Conservation (phyloP, 495 filamentous ascomycete genomes). For the Annulohypoxylon bovei region DNA sequence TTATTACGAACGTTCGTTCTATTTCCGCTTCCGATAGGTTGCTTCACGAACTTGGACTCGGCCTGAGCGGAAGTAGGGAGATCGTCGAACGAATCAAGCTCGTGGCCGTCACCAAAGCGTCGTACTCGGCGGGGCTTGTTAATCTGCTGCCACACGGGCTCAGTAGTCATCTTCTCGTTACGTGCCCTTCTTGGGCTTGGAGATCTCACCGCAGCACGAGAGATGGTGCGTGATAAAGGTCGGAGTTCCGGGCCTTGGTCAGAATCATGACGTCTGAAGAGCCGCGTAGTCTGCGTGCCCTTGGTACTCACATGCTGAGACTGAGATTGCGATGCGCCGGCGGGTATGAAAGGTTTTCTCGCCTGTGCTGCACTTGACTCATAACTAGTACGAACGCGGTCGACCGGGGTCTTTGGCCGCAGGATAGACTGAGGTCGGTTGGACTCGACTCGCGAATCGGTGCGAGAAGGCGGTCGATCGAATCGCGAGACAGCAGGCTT, state of each 20-base stretch:
- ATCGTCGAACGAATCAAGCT: slow-evolving; percentile 94
- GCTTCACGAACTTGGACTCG: slow-evolving; percentile 84
- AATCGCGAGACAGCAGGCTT: slow-evolving; percentile 56
- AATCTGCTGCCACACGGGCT: slow-evolving; percentile 64
- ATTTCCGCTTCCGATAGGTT: slow-evolving; percentile 75
- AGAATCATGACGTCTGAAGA: slow-evolving; percentile 79
- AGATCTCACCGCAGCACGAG: slow-evolving; percentile 63
- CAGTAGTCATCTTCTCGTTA: slow-evolving; percentile 53
- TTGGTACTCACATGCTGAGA: slow-evolving; percentile 84
- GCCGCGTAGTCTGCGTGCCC: slow-evolving; percentile 71
- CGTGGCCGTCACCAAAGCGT: slow-evolving; percentile 90
- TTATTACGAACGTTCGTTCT: slow-evolving; percentile 71
- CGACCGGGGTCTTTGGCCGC: slow-evolving; percentile 78
- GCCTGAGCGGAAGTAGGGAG: slow-evolving; percentile 85
- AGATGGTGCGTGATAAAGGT: slow-evolving; percentile 64
- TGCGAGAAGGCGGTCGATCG: slow-evolving; percentile 63
- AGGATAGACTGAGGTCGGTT: slow-evolving; percentile 56
- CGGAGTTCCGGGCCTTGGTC: slow-evolving; percentile 65
- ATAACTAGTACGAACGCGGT: slow-evolving; percentile 60
- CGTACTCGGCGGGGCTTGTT: slow-evolving; percentile 77
- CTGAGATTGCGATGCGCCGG: slow-evolving; percentile 74
- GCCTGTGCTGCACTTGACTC: slow-evolving; percentile 63
- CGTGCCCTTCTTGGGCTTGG: slow-evolving; percentile 62
- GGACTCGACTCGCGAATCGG: slow-evolving; percentile 43
- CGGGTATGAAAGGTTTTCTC: slow-evolving; percentile 82